phyloP scores from a whole-genome alignment of 495 filamentous ascomycete species.

The Corynascus novoguineensis region DNA sequence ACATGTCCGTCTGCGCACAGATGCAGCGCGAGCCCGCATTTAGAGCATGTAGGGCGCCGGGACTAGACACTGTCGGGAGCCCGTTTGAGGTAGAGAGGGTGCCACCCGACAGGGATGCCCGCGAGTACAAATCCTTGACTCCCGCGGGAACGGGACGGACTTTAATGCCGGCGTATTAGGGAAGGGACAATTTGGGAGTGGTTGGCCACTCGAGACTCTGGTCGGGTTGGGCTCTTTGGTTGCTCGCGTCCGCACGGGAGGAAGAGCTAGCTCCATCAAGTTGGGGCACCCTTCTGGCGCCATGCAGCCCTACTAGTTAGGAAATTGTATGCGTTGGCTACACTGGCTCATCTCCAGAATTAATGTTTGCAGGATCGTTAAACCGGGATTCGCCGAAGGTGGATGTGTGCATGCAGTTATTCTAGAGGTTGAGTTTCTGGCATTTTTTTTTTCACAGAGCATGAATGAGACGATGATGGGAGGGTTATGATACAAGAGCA shows the following conservation, averaged over 20 bases:
- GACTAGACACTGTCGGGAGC: slow-evolving; percentile 1
- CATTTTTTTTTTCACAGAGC: not conserved
- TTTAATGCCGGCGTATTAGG: no score
- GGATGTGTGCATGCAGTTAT: no score
- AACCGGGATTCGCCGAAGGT: no score
- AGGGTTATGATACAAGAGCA: slow-evolving; percentile 25
- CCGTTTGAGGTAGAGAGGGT: not conserved
- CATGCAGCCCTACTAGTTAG: not conserved
- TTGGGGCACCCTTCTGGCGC: not conserved
- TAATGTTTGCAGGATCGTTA: no score
- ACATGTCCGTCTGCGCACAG: no score
- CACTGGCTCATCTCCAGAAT: not conserved
- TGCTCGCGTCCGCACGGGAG: not conserved
- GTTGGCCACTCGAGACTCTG: no score
- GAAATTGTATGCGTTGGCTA: not conserved
- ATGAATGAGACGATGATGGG: slow-evolving; percentile 14
- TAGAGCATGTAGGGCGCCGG: not conserved
- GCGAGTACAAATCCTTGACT: not conserved
- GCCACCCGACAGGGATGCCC: not conserved
- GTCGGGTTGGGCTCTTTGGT: not conserved
- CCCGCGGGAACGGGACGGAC: not conserved
- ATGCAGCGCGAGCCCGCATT: not conserved
- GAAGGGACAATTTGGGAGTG: no score
- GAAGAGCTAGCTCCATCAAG: not conserved
- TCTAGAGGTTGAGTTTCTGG: no score